Percentiles rank a stretch among this genome's conserved stretches.
Evolutionary conservation across 495 filamentous ascomycete genomes (phyloP).

Genomic region (Pyronema omphalodes): DNA sequence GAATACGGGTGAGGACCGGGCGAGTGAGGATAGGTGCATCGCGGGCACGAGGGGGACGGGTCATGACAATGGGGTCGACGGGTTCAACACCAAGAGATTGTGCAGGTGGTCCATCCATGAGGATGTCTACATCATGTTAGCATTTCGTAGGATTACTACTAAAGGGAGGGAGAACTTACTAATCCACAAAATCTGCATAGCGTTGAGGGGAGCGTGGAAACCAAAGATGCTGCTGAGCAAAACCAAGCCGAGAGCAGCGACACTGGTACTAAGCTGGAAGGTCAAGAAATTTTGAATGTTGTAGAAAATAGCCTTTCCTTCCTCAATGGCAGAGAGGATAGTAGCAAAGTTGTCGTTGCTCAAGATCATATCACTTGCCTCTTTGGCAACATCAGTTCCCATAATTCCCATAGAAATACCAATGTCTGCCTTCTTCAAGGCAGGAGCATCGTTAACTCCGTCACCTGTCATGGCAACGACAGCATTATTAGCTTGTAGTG

Average conservation of each 20-base stretch:
- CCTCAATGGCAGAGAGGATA: slow-evolving; percentile 87
- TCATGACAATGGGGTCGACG: slow-evolving; percentile 89
- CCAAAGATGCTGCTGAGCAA: slow-evolving; percentile 80
- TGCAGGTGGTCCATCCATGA: slow-evolving; percentile 96
- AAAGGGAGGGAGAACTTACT: slow-evolving; percentile 41
- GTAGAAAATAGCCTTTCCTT: slow-evolving; percentile 97
- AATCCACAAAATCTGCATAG: slow-evolving; percentile 99
- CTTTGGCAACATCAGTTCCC: slow-evolving; percentile 94
- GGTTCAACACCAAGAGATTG: slow-evolving; percentile 94
- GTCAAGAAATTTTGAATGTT: slow-evolving; percentile 99
- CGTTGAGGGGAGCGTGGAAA: slow-evolving; percentile 84
- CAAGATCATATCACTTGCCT: slow-evolving; percentile 98
- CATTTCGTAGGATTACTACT: slow-evolving; percentile 14
- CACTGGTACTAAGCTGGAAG: slow-evolving; percentile 93
- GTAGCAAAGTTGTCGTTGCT: slow-evolving; percentile 97
- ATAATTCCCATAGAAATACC: slow-evolving; percentile 92
- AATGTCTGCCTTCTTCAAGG: slow-evolving; percentile 93
- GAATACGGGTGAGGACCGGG: slow-evolving; percentile 59
- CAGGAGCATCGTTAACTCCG: slow-evolving; percentile 93
- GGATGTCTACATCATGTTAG: slow-evolving; percentile 51
- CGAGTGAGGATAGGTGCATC: slow-evolving; percentile 73
- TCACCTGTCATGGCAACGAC: slow-evolving; percentile 98
- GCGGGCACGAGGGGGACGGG: slow-evolving; percentile 65
- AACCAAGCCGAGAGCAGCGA: slow-evolving; percentile 79
- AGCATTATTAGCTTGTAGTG: slow-evolving; percentile 81